phyloP scores from a whole-genome alignment of 1,139 yeast species.

The Yamadazyma taylorii region DNA sequence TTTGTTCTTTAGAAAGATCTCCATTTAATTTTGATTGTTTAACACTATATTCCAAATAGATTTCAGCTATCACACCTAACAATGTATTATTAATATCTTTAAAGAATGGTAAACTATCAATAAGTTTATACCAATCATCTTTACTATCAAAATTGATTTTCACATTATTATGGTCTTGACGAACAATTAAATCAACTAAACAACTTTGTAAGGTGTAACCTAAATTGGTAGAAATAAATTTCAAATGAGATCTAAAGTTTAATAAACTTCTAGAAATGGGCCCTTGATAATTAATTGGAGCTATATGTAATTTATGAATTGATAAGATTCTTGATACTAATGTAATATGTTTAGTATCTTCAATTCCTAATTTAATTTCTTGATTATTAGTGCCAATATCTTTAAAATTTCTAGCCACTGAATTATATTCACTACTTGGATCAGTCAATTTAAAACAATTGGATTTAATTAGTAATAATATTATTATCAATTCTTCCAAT shows the following conservation, averaged over 20 bases:
- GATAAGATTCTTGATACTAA: slow-evolving; percentile 61
- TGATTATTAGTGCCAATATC: slow-evolving; percentile 18
- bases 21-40: slow-evolving; percentile 28
- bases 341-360: slow-evolving; percentile 38
- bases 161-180: slow-evolving; percentile 52
- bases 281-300: slow-evolving; percentile 65
- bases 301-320: slow-evolving; percentile 50
- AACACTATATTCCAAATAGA: slow-evolving; percentile 40
- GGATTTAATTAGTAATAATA: slow-evolving; percentile 44
- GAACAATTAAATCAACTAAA: slow-evolving; percentile 50
- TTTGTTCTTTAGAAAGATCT: slow-evolving; percentile 25
- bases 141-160: slow-evolving; percentile 37
- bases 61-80: slow-evolving; percentile 45
- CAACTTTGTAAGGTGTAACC: slow-evolving; percentile 58
- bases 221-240: slow-evolving; percentile 50
- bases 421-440: slow-evolving; percentile 30
- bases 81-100: slow-evolving; percentile 44
- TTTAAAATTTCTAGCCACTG: slow-evolving; percentile 38
- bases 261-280: slow-evolving; percentile 67
- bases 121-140: slow-evolving; percentile 58
- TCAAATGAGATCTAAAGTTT: slow-evolving; percentile 65
- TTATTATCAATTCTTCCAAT: slow-evolving; percentile 39
- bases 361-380: slow-evolving; percentile 31
- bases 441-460: slow-evolving; percentile 32
- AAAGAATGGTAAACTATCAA: slow-evolving; percentile 62